Evolutionary conservation across 768 basidiomycete species (phyloP), one percentile per base, ranked within the genome.

Genomic region (Leccinum disarticulatum): DNA sequence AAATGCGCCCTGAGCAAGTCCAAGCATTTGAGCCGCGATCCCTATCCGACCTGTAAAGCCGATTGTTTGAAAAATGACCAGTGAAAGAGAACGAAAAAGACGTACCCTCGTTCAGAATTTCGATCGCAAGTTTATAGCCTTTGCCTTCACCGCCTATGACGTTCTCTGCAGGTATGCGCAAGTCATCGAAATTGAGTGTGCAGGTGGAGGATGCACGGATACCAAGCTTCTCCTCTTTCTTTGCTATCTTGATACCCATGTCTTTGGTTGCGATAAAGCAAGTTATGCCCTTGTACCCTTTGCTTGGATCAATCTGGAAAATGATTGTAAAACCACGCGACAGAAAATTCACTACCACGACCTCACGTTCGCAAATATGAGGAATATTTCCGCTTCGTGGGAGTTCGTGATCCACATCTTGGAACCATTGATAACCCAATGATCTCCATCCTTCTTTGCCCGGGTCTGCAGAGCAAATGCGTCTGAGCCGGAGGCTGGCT

Each of bases 401-500:
- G 94, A 95, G 76, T 98, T 98, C 27, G 95, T 96, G 60, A 98
- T 97, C 95, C 95, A 97, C 95, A 96, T 95, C 80, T 99, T 99
- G 57, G 93, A 92, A n/a, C 97, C 97, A 66, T 94, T 95, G 55
- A 99, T 72, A 31, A 94, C 77, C 83, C 89, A 98, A 72, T 88
- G 73, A 66, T 90, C 85, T 17, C 93, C 94, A 50, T 93, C 88
- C 73, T 90, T 91, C 71, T 81, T 88, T 15, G 97, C 96, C 11
- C 91, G 90, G 1, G 97, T 95, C 72, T 96, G 93, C 35, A 99
- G 79, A 0, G 96, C 95, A 71, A 99, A 99, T 1, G 97, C 97
- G 70, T 99, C 97, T 6, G 95, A 97, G 2, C 97, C 97, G 9
- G 95, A 95, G 0, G 84, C 87, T 1, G 94, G 77, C 72, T 99